Conservation (phyloP, 176 grass and related monocot species). For the Hordeum marinum region DNA sequence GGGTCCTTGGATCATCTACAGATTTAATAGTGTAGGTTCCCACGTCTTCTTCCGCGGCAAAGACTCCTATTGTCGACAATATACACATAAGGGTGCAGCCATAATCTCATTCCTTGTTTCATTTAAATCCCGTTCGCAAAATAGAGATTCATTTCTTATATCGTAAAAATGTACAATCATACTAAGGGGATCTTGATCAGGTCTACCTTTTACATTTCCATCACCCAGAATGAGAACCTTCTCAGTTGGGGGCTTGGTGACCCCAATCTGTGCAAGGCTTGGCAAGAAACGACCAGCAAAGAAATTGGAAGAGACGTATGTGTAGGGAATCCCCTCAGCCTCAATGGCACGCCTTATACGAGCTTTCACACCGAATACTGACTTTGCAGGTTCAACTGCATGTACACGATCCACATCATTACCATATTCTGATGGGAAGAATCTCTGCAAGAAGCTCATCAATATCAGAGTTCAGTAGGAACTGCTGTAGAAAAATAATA, state of each 20-base stretch:
- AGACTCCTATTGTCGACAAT: constrained; percentile 27
- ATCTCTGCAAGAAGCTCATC: constrained; percentile 25
- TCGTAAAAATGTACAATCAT: neutral
- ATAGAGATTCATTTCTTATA: neutral
- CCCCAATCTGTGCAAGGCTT: constrained; percentile 19
- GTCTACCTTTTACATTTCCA: constrained; percentile 48
- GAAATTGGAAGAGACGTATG: constrained; percentile 38
- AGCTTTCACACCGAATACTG: constrained; percentile 10
- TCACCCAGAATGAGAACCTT: constrained; percentile 45
- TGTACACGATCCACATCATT: constrained; percentile 38
- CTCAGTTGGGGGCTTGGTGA: constrained; percentile 24
- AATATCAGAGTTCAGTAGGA: neutral
- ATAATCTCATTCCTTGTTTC: neutral
- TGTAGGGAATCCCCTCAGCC: constrained; percentile 39
- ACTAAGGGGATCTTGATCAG: neutral
- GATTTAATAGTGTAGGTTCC: constrained; percentile 54
- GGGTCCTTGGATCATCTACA: constrained; percentile 51
- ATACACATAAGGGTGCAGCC: neutral
- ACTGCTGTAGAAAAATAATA: neutral
- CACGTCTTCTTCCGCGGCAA: constrained; percentile 39
- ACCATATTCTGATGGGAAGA: constrained; percentile 40
- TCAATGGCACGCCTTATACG: constrained; percentile 31
- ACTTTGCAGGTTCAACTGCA: constrained; percentile 36
- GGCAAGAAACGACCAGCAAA: constrained; percentile 37
- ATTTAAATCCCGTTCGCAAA: neutral